Evolutionary conservation across 176 grass and related monocot genomes (phyloP).

Genomic region (Eremochloa ophiuroides): DNA sequence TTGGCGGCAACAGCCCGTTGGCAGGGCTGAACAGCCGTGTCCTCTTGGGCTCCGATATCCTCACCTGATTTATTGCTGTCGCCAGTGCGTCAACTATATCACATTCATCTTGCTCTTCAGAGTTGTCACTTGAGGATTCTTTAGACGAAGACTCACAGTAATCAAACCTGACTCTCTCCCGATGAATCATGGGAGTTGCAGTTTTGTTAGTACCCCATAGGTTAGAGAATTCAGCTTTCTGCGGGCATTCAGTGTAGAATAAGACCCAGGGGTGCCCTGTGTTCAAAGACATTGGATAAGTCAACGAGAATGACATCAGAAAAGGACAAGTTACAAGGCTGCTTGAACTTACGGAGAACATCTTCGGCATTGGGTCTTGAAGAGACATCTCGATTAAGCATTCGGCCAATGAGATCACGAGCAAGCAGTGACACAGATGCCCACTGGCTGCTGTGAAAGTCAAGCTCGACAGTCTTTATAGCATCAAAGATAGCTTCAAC

Average conservation of each 20-base stretch:
- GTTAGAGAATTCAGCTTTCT: conserved; percentile 10
- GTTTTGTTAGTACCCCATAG: conserved; percentile 17
- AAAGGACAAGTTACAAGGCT: not conserved
- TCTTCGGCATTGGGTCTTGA: conserved; percentile 40
- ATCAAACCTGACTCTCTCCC: not conserved
- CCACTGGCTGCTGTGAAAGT: conserved; percentile 42
- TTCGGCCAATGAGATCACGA: conserved; percentile 49
- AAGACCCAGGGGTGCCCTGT: conserved; percentile 65
- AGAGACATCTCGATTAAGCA: conserved; percentile 56
- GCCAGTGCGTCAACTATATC: conserved; percentile 42
- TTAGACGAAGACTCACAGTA: not conserved
- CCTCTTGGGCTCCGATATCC: conserved; percentile 59
- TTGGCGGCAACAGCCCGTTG: not conserved
- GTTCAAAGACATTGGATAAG: not conserved
- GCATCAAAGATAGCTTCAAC: conserved; percentile 57
- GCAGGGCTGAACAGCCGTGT: conserved; percentile 12
- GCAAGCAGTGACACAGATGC: conserved; percentile 39
- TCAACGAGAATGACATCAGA: not conserved
- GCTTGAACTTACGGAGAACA: conserved; percentile 38
- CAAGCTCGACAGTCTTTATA: conserved; percentile 50
- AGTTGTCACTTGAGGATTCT: conserved; percentile 22
- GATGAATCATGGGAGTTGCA: not conserved
- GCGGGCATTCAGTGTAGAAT: conserved; percentile 30
- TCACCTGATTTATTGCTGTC: conserved; percentile 41
- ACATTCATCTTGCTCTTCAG: conserved; percentile 24